A percentile compares a stretch with the other conserved stretches of the same genome.
Evolutionary conservation across 2,329 filamentous ascomycete genomes (phyloP).

Genomic region (Leptodontidium sp.): DNA sequence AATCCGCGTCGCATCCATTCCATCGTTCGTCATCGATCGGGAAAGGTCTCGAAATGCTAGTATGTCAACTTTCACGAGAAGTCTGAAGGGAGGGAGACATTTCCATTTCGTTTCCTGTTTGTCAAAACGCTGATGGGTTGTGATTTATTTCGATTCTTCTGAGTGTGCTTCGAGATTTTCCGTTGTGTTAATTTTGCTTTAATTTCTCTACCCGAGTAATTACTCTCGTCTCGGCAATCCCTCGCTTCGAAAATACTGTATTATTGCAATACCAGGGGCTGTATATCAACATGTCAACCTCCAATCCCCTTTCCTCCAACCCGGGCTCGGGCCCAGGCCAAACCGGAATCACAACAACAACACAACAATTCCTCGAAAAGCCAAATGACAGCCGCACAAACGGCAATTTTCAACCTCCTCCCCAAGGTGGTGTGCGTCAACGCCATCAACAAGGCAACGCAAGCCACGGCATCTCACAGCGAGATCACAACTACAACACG

Average conservation of each 20-base stretch:
- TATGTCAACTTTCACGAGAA: neutral
- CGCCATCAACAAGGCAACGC: slow-evolving; percentile 17
- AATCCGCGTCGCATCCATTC: slow-evolving; percentile 1
- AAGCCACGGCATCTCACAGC: slow-evolving; percentile 10
- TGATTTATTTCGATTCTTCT: neutral
- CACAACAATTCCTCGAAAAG: slow-evolving; percentile 7
- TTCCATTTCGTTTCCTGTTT: neutral
- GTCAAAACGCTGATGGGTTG: neutral
- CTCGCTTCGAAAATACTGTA: neutral
- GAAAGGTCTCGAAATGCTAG: slow-evolving; percentile 7
- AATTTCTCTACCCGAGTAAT: no score
- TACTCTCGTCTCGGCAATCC: slow-evolving; percentile 5
- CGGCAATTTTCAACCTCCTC: neutral
- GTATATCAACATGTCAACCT: neutral
- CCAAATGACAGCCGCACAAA: neutral
- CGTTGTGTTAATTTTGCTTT: neutral
- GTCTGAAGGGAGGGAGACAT: no score
- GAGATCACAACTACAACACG: slow-evolving; percentile 18
- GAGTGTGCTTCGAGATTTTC: no score
- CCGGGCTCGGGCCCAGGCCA: neutral
- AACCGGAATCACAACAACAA: neutral
- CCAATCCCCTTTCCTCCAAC: neutral
- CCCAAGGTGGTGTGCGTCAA: neutral
- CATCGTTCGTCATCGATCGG: slow-evolving; percentile 15
- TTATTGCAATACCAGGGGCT: neutral